Evolutionary conservation across 2,329 filamentous ascomycete genomes (phyloP).

Genomic region (Colletotrichum limetticola): DNA sequence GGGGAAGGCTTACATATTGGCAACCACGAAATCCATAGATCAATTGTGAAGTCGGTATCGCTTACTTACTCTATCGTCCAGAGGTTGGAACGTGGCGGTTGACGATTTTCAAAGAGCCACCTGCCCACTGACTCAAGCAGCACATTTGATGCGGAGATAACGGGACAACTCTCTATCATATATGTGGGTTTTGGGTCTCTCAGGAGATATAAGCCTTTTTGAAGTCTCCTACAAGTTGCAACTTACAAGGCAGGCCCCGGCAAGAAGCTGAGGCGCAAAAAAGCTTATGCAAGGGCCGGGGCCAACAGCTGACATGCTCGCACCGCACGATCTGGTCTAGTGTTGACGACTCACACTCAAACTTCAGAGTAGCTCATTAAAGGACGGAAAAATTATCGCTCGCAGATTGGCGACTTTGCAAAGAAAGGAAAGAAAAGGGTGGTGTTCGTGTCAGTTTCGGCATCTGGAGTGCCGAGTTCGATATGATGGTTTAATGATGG

Average conservation of each 20-base stretch:
- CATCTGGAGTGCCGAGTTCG: not conserved
- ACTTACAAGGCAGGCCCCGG: not conserved
- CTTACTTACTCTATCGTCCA: not conserved
- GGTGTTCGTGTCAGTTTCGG: not conserved
- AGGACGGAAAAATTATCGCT: not conserved
- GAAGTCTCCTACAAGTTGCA: not conserved
- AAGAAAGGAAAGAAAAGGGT: no score
- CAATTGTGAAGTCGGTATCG: not conserved
- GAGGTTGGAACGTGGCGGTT: not conserved
- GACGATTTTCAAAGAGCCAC: not conserved
- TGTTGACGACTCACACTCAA: not conserved
- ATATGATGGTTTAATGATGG: not conserved
- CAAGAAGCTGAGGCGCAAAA: not conserved
- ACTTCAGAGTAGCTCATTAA: not conserved
- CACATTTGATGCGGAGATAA: not conserved
- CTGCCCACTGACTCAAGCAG: not conserved
- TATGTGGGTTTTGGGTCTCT: not conserved
- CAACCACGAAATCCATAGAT: not conserved
- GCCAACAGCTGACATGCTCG: not conserved
- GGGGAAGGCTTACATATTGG: not conserved
- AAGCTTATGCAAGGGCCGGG: not conserved
- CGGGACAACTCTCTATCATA: not conserved
- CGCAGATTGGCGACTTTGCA: not conserved
- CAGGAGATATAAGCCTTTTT: not conserved
- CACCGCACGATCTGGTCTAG: not conserved